phyloP scores from a whole-genome alignment of 768 basidiomycete genomes.

The Cantharellus cinnabarinus region DNA sequence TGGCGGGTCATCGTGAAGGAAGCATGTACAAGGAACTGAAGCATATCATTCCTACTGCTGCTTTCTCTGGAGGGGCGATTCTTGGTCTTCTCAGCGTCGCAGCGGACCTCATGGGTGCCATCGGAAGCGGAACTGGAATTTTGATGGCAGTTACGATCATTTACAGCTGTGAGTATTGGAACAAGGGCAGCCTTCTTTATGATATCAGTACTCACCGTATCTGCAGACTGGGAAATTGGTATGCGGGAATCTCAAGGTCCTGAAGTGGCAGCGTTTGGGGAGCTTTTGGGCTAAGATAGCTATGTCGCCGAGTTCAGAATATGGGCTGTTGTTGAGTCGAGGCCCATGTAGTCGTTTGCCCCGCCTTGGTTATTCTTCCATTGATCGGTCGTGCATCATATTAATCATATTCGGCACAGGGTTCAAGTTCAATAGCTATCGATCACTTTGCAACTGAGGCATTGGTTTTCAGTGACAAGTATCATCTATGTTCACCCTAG shows the following conservation, averaged over 20 bases:
- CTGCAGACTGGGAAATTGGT: conserved; percentile 82
- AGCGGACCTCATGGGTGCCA: conserved; percentile 89
- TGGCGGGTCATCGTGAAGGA: conserved; percentile 74
- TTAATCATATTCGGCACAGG: no score
- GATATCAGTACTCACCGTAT: background rate
- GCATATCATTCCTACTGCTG: conserved; percentile 92
- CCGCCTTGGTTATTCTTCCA: no score
- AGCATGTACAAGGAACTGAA: conserved; percentile 99
- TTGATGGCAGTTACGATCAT: conserved; percentile 97
- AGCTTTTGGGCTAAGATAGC: conserved; percentile 25
- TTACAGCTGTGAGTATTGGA: conserved; percentile 51
- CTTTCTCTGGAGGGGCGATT: conserved; percentile 93
- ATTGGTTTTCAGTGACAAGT: no score
- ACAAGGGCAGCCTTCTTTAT: background rate
- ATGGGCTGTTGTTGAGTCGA: no score
- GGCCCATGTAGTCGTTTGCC: no score
- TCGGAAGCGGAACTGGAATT: conserved; percentile 90
- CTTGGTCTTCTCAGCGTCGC: conserved; percentile 77
- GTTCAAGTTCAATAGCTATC: no score
- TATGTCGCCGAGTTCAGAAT: no score
- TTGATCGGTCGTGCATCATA: no score
- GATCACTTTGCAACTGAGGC: no score
- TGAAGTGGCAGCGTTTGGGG: conserved; percentile 64
- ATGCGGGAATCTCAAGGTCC: conserved; percentile 71
- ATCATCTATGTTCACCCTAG: no score